Conservation (phyloP, 2,329 filamentous ascomycete genomes). For the Myriosclerotinia duriaeana region DNA sequence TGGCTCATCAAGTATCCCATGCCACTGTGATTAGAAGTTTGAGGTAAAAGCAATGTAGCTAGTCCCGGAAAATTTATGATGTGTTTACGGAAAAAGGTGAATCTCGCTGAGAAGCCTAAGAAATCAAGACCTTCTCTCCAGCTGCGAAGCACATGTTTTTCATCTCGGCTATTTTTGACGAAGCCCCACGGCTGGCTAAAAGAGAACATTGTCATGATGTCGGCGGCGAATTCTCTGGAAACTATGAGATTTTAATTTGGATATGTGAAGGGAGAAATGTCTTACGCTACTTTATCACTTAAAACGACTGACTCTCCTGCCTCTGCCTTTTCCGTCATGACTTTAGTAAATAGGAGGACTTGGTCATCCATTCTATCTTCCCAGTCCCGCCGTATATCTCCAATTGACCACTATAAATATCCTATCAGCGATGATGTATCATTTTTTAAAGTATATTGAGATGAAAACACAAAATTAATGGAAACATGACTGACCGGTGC, state of each 20-base stretch:
- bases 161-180: constrained; percentile 44
- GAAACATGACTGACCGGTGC: not conserved
- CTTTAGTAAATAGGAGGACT: not conserved
- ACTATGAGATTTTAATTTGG: not conserved
- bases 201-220: constrained; percentile 45
- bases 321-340: constrained; percentile 8
- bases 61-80: constrained; percentile 2
- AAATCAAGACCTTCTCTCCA: constrained; percentile 16
- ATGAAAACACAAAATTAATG: not conserved
- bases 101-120: not conserved
- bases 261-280: not conserved
- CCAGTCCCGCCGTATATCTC: constrained; percentile 4
- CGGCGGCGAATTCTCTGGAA: constrained; percentile 33
- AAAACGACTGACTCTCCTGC: constrained; percentile 3
- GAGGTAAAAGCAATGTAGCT: not conserved
- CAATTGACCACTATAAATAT: not conserved
- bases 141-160: constrained; percentile 39
- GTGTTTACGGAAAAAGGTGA: constrained; percentile 17
- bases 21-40: not conserved
- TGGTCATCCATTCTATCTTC: not conserved
- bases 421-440: too few species aligned
- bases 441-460: not conserved
- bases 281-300: constrained; percentile 15
- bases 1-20: constrained; percentile 3
- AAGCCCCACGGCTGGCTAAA: constrained; percentile 45